Conservation (phyloP, 768 basidiomycete genomes). For the Hysterangium stoloniferum region DNA sequence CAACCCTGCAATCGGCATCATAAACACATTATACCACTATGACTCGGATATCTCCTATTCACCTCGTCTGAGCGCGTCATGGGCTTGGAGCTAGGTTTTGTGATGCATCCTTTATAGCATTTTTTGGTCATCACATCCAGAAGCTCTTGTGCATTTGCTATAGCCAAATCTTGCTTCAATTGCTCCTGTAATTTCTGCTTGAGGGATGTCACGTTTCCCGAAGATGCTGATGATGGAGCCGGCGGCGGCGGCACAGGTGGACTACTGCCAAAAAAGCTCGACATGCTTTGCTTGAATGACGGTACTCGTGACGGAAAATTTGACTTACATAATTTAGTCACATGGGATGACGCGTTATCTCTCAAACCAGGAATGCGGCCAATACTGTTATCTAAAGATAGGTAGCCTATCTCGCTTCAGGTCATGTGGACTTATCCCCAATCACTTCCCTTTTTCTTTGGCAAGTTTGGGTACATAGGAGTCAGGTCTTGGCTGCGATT, state of each 20-base stretch:
- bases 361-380: no score
- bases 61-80: background rate
- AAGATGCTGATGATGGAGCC: no score
- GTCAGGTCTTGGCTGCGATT: no score
- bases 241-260: background rate
- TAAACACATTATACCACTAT: background rate
- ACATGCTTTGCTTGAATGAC: conserved; percentile 1
- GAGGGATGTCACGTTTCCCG: no score
- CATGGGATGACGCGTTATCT: no score
- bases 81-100: background rate
- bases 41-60: background rate
- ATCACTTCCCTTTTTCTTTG: no score
- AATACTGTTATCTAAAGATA: no score
- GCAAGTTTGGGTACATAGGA: no score
- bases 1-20: background rate
- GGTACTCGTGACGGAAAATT: no score
- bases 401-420: no score
- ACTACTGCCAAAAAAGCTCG: background rate
- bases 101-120: background rate
- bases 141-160: background rate
- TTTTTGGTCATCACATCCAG: background rate
- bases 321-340: no score
- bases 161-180: background rate
- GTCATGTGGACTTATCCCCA: no score
- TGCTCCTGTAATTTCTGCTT: background rate